Base-by-base conservation (phyloP, 495 filamentous ascomycete species). In the Glarea lozoyensis region DNA sequence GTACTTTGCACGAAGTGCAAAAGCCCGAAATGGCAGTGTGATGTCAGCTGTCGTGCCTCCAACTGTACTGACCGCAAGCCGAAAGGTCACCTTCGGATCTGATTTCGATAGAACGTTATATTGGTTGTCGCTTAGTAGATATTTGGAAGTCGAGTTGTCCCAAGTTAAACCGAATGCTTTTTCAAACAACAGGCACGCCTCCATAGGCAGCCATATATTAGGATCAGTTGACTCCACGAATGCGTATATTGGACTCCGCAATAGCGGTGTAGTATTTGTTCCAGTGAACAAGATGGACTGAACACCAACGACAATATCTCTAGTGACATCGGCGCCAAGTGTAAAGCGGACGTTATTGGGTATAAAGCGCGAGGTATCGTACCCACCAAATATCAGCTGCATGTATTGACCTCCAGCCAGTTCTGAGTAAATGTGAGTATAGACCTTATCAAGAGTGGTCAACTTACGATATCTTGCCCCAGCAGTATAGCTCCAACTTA, bases 401-500 rank as follows among this genome's bases (percentile, higher is more conserved):
- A 70, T 12, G 60, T 64, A 19, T 68, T 60, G 6, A 72, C 67
- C 32, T 64, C 56, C 23, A 65, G 63, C 11, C 67, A 52, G 10
- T 60, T 32, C 37, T n/a, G 9, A 7, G 20, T 16, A 34, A 13
- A 6, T 13, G 31, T 34, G 12, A 34, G 31, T 4, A 34, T 34
- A 13, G 4, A 6, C n/a, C 31, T 4, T 13, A 34, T 34, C n/a
- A 34, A 34, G 4, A 13, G 4, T 11, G 31, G n/a, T 34, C n/a
- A 7, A 48, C 45, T 37, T 19, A 45, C 47, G 33, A 50, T 78
- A 76, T 37, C 58, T 60, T n/a, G 63, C 64, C 11, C 73, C 75
- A n/a, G 72, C 74, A 10, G 74, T 76, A 53, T 76, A 78, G 21
- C 66, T 68, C 58, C 62, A 76, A 12, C 66, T 67, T n/a, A 72